Conservation (phyloP, 257 asterid species). For the Solanum microdontum region DNA sequence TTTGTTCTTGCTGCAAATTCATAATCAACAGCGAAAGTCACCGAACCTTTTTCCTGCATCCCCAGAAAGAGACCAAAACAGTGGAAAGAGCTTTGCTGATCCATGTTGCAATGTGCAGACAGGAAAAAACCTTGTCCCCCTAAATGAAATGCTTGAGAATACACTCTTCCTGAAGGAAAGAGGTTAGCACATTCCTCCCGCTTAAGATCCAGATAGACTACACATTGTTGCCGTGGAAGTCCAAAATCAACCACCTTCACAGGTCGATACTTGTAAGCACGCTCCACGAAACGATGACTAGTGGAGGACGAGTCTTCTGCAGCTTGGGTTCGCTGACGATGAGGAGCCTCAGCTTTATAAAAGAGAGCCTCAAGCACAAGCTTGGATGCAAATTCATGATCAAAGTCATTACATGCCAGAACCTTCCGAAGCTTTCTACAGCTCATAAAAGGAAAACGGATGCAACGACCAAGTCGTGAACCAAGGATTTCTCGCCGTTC, state of each 20-base stretch:
- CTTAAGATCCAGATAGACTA: constrained; percentile 80
- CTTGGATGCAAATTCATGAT: constrained; percentile 52
- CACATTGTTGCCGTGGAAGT: constrained; percentile 73
- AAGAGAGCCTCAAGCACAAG: constrained; percentile 68
- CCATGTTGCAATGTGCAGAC: constrained; percentile 94
- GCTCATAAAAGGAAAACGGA: constrained; percentile 85
- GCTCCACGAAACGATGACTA: constrained; percentile 56
- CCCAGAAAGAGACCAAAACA: constrained; percentile 90
- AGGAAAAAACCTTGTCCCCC: constrained; percentile 93
- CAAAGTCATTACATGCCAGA: constrained; percentile 64
- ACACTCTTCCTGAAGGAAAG: constrained; percentile 74
- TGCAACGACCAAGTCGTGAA: constrained; percentile 47
- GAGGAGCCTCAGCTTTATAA: constrained; percentile 79
- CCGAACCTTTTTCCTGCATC: constrained; percentile 91
- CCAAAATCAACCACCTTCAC: constrained; percentile 80
- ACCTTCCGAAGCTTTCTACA: constrained; percentile 69
- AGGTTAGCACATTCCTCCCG: constrained; percentile 59
- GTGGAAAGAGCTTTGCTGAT: constrained; percentile 75
- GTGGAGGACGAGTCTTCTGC: constrained; percentile 45
- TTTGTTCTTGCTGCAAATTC: constrained; percentile 82
- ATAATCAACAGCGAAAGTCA: constrained; percentile 68
- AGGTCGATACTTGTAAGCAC: constrained; percentile 80
- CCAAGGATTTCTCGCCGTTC: constrained; percentile 64
- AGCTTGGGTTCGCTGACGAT: constrained; percentile 59
- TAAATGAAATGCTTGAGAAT: constrained; percentile 86